phyloP scores from a whole-genome alignment of 140 eudicot genomes.

The Cichorium intybus region DNA sequence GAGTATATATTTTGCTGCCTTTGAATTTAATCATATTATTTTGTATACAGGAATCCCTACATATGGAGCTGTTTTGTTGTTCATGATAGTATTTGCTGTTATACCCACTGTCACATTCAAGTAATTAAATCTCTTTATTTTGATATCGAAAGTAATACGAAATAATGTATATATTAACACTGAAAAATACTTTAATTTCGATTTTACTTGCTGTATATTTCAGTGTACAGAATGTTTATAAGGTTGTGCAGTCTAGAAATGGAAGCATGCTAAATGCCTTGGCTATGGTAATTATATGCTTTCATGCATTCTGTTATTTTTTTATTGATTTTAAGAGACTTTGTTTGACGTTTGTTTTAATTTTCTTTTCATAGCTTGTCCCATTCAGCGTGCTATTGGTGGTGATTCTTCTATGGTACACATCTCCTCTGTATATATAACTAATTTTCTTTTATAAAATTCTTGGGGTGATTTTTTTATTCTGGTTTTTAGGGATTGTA shows the following conservation, averaged over 20 bases:
- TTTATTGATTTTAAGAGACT: conserved; percentile 7
- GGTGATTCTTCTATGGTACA: conserved; percentile 31
- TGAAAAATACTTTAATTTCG: neutral
- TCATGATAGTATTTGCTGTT: conserved; percentile 67
- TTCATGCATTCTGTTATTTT: neutral
- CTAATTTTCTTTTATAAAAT: neutral
- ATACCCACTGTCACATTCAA: conserved; percentile 67
- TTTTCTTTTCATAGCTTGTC: conserved; percentile 24
- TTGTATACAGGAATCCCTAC: conserved; percentile 32
- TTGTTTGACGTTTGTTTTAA: conserved; percentile 4
- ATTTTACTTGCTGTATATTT: neutral
- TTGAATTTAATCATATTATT: neutral
- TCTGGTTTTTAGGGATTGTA: conserved; percentile 26
- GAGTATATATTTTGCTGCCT: neutral
- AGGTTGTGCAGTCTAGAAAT: conserved; percentile 58
- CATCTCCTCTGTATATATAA: neutral
- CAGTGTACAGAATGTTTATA: conserved; percentile 58
- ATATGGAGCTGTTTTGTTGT: conserved; percentile 24
- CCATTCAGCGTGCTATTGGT: conserved; percentile 34
- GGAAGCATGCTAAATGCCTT: conserved; percentile 41
- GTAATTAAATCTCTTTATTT: conserved; percentile 37
- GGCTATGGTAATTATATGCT: conserved; percentile 31
- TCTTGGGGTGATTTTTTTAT: neutral
- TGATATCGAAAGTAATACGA: neutral
- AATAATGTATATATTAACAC: neutral